Evolutionary conservation across 1,139 yeast genomes (phyloP).

Genomic region (Geotrichum europaeum): DNA sequence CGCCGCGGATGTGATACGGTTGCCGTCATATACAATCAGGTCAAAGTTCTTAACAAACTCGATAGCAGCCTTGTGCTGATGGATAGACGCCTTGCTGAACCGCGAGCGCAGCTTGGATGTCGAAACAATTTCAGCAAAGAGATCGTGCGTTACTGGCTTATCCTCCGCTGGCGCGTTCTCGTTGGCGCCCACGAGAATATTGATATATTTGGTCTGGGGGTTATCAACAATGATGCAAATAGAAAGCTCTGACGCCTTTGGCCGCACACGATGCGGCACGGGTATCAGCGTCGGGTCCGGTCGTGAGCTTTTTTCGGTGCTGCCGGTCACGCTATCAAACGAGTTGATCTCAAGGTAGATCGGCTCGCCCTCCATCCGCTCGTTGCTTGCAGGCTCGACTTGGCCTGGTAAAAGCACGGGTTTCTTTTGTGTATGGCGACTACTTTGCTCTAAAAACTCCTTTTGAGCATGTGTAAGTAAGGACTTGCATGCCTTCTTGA

Average conservation of each 20-base stretch:
- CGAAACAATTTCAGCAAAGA: conserved; percentile 28
- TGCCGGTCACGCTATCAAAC: conserved; percentile 5
- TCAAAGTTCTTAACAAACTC: conserved; percentile 23
- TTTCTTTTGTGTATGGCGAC: not conserved
- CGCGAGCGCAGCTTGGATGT: conserved; percentile 24
- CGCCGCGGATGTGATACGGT: conserved; percentile 20
- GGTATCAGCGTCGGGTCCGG: conserved; percentile 20
- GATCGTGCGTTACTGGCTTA: conserved; percentile 20
- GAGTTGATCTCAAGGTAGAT: conserved; percentile 12
- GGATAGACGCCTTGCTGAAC: conserved; percentile 15
- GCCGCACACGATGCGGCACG: conserved; percentile 24
- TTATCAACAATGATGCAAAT: conserved; percentile 28
- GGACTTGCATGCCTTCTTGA: conserved; percentile 14
- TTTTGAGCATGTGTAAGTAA: conserved; percentile 12
- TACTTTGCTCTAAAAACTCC: not conserved
- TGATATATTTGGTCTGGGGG: conserved; percentile 23
- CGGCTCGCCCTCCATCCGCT: conserved; percentile 10
- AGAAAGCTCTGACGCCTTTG: conserved; percentile 20
- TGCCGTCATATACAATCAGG: conserved; percentile 25
- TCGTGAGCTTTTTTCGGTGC: not conserved
- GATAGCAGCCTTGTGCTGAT: conserved; percentile 16
- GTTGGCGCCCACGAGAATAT: conserved; percentile 21
- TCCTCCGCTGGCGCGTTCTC: conserved; percentile 16
- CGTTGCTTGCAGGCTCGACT: not conserved
- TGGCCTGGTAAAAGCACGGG: not conserved